Evolutionary conservation across 2,329 filamentous ascomycete species (phyloP), one percentile per base, ranked within the genome.

Genomic region (Sarocladium strictum): DNA sequence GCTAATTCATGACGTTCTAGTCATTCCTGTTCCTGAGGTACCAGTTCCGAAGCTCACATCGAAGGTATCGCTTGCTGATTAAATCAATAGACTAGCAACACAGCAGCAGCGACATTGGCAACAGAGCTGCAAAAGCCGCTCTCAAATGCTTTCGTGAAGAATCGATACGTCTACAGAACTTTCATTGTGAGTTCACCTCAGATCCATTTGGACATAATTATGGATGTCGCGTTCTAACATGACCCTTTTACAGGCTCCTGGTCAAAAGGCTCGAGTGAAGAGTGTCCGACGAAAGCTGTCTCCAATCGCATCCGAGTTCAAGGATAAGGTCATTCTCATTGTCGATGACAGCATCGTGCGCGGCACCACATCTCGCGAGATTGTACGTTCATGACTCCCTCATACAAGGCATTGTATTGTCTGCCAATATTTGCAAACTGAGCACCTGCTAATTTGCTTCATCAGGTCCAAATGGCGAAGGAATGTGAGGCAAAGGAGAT

Each of bases 331-430:
- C 56, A 87, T 97, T 7, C 77, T 91, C 11, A 75, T 97, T 1
- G 89, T 97, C 1, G 93, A 97, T 62, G 93, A 97, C 71, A 90
- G 85, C 62, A 90, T 96, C 56, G 92, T 96, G 3, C 83, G 92
- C 35, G 92, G 91, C 40, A 61, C 56, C 23, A 83, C 83, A 60
- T 80, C 83, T 26, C 77, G 86, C 12, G 81, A 89, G 27, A 86
- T 87, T 60, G 87, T 90, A 33, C 78, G 86, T 26, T 77, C 1
- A n/a, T 7, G 19, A 32, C 26, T 21, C 15, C 4, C 37, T 12
- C 29, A 12, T 32, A 12, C 29, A 32, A 32, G 12, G n/a, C n/a
- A n/a, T n/a, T n/a, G n/a, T 32, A 32, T 12, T 32, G 7, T 6
- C 7, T 32, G 6, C 29, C 29, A 32, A 32, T 12, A 14, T 27